Percentiles rank a stretch among this genome's conserved stretches.
Conservation (phyloP, 768 basidiomycete genomes). For the Tephrocybe sp. region DNA sequence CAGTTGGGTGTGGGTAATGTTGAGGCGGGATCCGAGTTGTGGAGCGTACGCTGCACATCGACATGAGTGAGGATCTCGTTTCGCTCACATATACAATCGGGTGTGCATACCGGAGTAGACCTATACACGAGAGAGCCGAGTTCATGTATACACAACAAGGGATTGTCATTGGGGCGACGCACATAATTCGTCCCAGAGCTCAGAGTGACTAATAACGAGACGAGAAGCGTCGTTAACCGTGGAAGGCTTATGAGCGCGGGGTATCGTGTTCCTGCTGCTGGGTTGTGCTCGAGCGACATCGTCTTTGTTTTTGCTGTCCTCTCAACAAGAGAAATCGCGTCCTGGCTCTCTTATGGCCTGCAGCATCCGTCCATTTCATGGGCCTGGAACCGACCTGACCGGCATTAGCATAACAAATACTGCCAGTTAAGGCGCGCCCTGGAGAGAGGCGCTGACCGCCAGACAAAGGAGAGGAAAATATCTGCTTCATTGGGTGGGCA, state of each 20-base stretch:
- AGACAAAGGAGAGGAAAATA: too few relatives aligned
- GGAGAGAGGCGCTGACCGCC: too few relatives aligned
- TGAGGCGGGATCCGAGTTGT: slow-evolving; percentile 74
- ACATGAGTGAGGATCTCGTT: neutral
- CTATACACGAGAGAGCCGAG: slow-evolving; percentile 20
- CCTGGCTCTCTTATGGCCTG: too few relatives aligned
- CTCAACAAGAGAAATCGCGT: too few relatives aligned
- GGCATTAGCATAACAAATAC: too few relatives aligned
- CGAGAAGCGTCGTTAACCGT: slow-evolving; percentile 53
- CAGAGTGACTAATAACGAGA: slow-evolving; percentile 59
- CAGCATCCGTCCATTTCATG: too few relatives aligned
- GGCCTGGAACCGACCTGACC: too few relatives aligned
- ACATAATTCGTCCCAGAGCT: slow-evolving; percentile 78
- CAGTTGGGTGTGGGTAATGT: slow-evolving; percentile 76
- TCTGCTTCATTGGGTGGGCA: too few relatives aligned
- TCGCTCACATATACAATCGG: neutral
- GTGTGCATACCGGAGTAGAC: slow-evolving; percentile 42
- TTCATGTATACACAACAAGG: neutral
- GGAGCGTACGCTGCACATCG: slow-evolving; percentile 73
- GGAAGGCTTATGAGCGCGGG: slow-evolving; percentile 31
- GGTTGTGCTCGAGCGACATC: too few relatives aligned
- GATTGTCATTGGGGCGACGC: slow-evolving; percentile 25
- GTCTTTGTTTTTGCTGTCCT: too few relatives aligned
- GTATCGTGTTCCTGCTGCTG: too few relatives aligned
- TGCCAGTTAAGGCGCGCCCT: too few relatives aligned